Evolutionary conservation across 1,284 basidiomycete genomes (phyloP).

Genomic region (Coriolopsis trogii): DNA sequence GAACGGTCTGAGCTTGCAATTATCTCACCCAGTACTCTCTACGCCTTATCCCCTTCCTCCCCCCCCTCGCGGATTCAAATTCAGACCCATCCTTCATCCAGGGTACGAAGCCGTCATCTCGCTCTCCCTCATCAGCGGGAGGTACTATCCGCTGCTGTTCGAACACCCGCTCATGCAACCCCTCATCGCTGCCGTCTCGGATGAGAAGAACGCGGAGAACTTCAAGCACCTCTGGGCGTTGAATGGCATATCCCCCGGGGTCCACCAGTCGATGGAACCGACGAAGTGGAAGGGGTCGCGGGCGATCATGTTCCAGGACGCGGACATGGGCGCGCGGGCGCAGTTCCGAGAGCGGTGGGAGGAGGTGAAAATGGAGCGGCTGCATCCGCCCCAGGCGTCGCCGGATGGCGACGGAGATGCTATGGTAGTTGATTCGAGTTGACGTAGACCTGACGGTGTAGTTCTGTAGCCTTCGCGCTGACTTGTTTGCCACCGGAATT

Average conservation of each 20-base stretch:
- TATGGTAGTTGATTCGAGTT: constrained; percentile 17
- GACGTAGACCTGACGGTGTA: not conserved
- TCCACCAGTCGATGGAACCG: constrained; percentile 67
- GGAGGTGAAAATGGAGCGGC: constrained; percentile 19
- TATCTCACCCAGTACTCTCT: constrained; percentile 43
- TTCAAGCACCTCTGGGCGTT: constrained; percentile 63
- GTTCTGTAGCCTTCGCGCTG: constrained; percentile 4
- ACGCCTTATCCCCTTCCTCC: constrained; percentile 53
- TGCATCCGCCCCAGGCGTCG: constrained; percentile 19
- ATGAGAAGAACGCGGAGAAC: constrained; percentile 38
- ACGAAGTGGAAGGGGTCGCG: constrained; percentile 52
- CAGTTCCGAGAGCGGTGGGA: constrained; percentile 26
- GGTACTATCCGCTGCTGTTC: constrained; percentile 74
- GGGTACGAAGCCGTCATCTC: constrained; percentile 68
- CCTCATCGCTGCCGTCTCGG: constrained; percentile 42
- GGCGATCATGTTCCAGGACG: constrained; percentile 57
- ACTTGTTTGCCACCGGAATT: too few relatives aligned
- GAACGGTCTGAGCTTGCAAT: constrained; percentile 33
- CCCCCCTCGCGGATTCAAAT: constrained; percentile 66
- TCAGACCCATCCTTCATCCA: constrained; percentile 66
- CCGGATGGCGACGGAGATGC: not conserved
- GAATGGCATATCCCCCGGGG: constrained; percentile 66
- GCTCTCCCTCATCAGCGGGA: constrained; percentile 66
- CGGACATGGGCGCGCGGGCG: constrained; percentile 48
- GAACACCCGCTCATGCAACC: constrained; percentile 57